Percentiles rank a stretch among this genome's conserved stretches.
Conservation (phyloP, 1,139 yeast species). For the Candida albicans region DNA sequence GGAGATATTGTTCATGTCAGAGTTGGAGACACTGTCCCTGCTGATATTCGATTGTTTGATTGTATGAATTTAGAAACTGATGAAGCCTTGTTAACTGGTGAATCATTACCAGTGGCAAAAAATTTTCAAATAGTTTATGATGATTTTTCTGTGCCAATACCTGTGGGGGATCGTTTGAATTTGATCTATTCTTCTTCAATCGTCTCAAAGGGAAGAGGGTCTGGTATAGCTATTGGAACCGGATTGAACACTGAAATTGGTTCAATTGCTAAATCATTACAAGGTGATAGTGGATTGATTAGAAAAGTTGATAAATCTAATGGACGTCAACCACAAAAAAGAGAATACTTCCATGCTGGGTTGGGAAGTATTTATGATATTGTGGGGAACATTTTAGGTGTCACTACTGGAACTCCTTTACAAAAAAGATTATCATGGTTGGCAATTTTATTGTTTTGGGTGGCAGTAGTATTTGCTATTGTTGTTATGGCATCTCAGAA, state of each 20-base stretch:
- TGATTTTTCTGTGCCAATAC: constrained; percentile 33
- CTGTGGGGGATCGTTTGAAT: constrained; percentile 77
- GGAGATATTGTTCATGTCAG: constrained; percentile 68
- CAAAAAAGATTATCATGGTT: constrained; percentile 67
- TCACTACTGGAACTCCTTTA: constrained; percentile 75
- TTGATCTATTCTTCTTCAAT: constrained; percentile 72
- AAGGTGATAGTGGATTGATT: constrained; percentile 25
- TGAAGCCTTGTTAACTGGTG: constrained; percentile 80
- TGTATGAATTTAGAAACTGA: constrained; percentile 73
- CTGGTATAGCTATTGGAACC: constrained; percentile 65
- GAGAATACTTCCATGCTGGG: constrained; percentile 52
- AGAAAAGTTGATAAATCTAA: constrained; percentile 26
- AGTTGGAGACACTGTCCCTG: constrained; percentile 81
- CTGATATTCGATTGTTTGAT: constrained; percentile 65
- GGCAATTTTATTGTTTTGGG: constrained; percentile 64
- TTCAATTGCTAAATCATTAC: constrained; percentile 66
- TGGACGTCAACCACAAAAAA: constrained; percentile 23
- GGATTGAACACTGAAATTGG: constrained; percentile 79
- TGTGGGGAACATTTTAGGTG: constrained; percentile 70
- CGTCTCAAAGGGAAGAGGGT: constrained; percentile 76
- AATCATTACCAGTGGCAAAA: constrained; percentile 73
- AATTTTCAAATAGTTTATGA: constrained; percentile 44
- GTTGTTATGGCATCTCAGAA: constrained; percentile 79
- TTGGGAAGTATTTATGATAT: constrained; percentile 40
- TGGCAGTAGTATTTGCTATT: constrained; percentile 76